Base-by-base conservation (phyloP, 345 rosid species). In the Litchi chinensis region DNA sequence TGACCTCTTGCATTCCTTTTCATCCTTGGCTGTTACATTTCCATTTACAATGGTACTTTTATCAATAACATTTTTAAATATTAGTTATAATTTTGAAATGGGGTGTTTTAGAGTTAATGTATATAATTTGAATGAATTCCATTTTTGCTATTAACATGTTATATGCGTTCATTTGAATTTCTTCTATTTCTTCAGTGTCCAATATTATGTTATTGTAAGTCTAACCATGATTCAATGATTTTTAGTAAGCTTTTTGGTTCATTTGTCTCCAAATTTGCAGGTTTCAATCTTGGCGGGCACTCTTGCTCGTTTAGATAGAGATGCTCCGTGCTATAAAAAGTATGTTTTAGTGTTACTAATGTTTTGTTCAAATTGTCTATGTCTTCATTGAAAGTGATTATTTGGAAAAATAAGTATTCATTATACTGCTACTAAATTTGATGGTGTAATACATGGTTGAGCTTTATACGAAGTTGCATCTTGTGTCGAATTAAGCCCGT, bases 281-380 rank as follows among this genome's bases (percentile, higher is more conserved):
- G 97, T 95, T 76, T 95, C 98, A 32, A 93, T 95, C 81, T 87
- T 95, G 87, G 95, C 98, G 70, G 98, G 98, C 63, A 95, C 98
- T 78, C 88, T 93, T 75, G 96, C 97, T 76, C 98, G 97, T 81
- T 86, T 93, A 90, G 99, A 95, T 83, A 88, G 99, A 76, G 97
- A 93, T 86, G 99, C 98, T 83, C 97, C 98, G 71, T 91, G 85
- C 63, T 93, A 92, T 81, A 88, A 86, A 86, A 93, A 87, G 98
- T 95, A 90, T 76, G 80, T 79, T 69, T 40, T 79, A 59, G 24
- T 66, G 83, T 78, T 76, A 62, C 63, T 32, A 32, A 32, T 32
- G 37, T 32, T 32, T 32, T 32, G 67, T 24, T 56, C 68, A 6
- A 28, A 22, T 73, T 22, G n/a, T 9, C 5, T 24, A 44, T 44